phyloP scores from a whole-genome alignment of 1,139 yeast species.

The Hansenula sp. region DNA sequence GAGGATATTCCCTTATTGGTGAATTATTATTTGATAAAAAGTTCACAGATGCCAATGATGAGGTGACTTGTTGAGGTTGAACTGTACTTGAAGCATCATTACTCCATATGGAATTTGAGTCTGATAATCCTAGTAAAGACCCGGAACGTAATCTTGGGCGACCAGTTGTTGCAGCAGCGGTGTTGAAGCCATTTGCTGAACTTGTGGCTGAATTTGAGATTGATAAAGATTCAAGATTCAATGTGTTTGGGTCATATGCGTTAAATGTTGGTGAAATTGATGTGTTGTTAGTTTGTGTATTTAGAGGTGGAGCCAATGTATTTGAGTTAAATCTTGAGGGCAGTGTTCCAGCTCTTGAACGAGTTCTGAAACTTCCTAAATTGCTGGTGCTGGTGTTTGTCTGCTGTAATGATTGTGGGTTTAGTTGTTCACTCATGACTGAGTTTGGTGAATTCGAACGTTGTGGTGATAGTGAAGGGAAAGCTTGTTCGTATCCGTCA shows the following conservation, averaged over 20 bases:
- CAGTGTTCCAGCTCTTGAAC: constrained; percentile 55
- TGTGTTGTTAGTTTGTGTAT: background rate
- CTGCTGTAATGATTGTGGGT: constrained; percentile 1
- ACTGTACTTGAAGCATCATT: constrained; percentile 7
- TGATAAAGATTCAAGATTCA: constrained; percentile 21
- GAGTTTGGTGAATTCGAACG: constrained; percentile 23
- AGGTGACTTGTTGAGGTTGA: background rate
- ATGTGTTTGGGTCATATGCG: constrained; percentile 19
- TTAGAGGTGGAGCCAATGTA: constrained; percentile 2
- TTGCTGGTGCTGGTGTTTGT: constrained; percentile 9
- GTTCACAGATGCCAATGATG: background rate
- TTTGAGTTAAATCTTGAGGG: constrained; percentile 38
- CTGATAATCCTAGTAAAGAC: constrained; percentile 24
- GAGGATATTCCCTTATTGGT: background rate
- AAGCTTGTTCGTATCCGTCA: constrained; percentile 12
- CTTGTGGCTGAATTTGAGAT: constrained; percentile 8
- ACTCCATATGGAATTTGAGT: constrained; percentile 26
- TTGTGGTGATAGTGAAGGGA: constrained; percentile 18
- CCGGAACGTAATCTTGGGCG: constrained; percentile 25
- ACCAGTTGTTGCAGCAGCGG: constrained; percentile 6
- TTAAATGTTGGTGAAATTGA: constrained; percentile 25
- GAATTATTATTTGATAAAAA: background rate
- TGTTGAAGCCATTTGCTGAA: constrained; percentile 1
- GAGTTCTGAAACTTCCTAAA: constrained; percentile 32
- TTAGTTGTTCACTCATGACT: constrained; percentile 14